Base-by-base conservation (phyloP, 208 protist genomes). In the Leishmania guyanensis region DNA sequence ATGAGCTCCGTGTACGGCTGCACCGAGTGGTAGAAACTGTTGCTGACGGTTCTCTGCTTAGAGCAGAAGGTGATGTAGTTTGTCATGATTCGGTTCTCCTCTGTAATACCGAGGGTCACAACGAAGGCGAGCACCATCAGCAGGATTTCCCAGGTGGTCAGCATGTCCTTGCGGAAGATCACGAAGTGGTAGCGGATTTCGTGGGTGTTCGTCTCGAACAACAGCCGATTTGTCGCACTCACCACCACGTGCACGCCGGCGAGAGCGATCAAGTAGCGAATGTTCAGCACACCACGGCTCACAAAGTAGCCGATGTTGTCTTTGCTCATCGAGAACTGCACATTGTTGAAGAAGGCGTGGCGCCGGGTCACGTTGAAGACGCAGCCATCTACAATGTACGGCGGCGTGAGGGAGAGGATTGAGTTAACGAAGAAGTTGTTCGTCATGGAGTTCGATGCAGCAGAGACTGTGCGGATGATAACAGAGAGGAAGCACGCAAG, bases 171-270 rank as follows among this genome's bases (percentile, higher is more conserved):
- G 71, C 91, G 91, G 78, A 96, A 91, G 16, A 96, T 86, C 2
- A 94, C 90, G 85, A 96, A 96, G 85, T 96, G 90, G 62, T 95
- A 95, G 50, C 90, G 94, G 17, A 98, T 48, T 83, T 96, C 90
- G 65, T 92, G 88, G 16, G 89, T 90, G 74, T 91, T 89, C 3
- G 86, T 88, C 83, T 95, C 93, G 68, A 96, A 92, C 79, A 80
- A 92, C 43, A 89, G 39, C 33, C 88, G 80, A 87, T 96, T 98
- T 46, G 91, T 71, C 16, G 81, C 69, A 76, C 88, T 91, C 48
- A 96, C 36, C 64, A 88, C 73, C 5, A 90, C 70, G 56, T 92
- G 82, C 62, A 89, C 82, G 16, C 84, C 88, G 16, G 84, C 83
- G 73, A 96, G 48, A 22, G 85, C 89, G 68, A 94, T 89, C 46